Percentiles rank a stretch among this genome's conserved stretches.
Conservation (phyloP, 176 grass and related monocot species). For the Oryza australiensis region DNA sequence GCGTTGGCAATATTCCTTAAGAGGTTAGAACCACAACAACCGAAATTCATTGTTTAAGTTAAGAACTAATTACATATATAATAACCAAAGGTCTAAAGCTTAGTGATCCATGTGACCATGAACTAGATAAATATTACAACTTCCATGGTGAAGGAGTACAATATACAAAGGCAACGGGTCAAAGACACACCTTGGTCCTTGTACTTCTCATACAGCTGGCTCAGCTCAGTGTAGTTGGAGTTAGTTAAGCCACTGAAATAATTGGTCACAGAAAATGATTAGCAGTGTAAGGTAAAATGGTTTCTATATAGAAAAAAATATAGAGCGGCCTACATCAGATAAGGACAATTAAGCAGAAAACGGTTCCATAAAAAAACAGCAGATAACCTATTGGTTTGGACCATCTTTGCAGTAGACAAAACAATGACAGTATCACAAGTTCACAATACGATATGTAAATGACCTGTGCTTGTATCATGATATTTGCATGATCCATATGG, state of each 20-base stretch:
- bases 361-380: neutral
- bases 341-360: neutral
- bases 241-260: slow-evolving; percentile 85
- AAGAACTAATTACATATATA: neutral
- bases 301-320: neutral
- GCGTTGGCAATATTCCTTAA: neutral
- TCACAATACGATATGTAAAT: neutral
- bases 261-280: slow-evolving; percentile 25
- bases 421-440: neutral
- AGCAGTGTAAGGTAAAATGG: neutral
- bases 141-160: neutral
- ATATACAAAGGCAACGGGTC: slow-evolving; percentile 14
- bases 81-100: neutral
- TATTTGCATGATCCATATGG: neutral
- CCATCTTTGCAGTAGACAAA: neutral
- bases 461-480: neutral
- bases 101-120: neutral
- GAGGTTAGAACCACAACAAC: neutral
- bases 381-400: neutral
- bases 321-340: slow-evolving; percentile 4
- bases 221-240: slow-evolving; percentile 93
- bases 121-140: neutral
- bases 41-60: neutral
- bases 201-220: slow-evolving; percentile 81
- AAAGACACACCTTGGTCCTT: slow-evolving; percentile 68